Evolutionary conservation across 768 basidiomycete species (phyloP), one percentile per base, ranked within the genome.

Genomic region (Termitomyces sp.): DNA sequence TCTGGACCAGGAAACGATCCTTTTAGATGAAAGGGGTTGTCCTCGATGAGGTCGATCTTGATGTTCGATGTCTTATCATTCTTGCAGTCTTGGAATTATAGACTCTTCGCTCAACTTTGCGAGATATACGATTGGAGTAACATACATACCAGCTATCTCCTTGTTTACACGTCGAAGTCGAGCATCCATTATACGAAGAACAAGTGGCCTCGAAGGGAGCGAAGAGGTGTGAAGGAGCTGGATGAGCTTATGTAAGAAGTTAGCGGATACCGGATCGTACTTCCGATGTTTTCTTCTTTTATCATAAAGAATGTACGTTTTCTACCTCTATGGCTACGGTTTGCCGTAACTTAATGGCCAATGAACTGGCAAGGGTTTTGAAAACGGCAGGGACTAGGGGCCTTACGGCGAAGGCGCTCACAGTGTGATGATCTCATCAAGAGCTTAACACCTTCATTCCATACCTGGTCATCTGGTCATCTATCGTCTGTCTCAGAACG

Each of bases 1-100:
- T 92, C 85, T 12, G 95, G 95, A 11, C 95, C 95, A 10, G 85
- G 84, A 71, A 98, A 98, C 0, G 89, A 84, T 0, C 95, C 95
- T 62, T 86, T 88, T 40, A 98, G 82, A 67, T 98, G 95, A 66
- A 93, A 96, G 0, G 91, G 91, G 5, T 87, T 90, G 61, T 91
- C 84, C 69, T 93, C 91, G 66, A 96, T 74, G 70, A 93, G 85
- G 45, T 93, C 89, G 65, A 98, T 89, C 61, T 71, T 78, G 72
- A 98, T 92, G 55, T 83, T 83, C 26, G 93, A 93, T 17, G 87
- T 81, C 78, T 87, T 93, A 77, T 98, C 95, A 69, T 90, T 94
- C 78, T 94, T 92, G 80, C 92, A 94, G 71, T 96, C 93, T 94
- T 51, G 22, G 0, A 7, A 40, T 35, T n/a, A 22, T 7, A 40